Percentiles rank a stretch among this genome's conserved stretches.
Evolutionary conservation across 805 yeast genomes (phyloP).

Genomic region (Barnettozyma wickerhamii): DNA sequence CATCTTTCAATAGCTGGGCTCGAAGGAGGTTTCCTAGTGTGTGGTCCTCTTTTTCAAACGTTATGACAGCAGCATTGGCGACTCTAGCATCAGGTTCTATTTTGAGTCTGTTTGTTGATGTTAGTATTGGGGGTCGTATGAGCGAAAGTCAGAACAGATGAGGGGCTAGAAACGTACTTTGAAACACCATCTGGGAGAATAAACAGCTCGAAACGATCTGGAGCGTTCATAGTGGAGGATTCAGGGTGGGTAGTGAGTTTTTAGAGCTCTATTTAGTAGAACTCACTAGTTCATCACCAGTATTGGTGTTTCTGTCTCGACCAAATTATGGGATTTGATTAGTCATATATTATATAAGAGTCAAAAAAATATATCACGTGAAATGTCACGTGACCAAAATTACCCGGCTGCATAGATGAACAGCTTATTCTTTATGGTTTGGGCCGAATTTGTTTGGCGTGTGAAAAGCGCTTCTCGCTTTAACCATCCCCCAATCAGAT

Average conservation of each 20-base stretch:
- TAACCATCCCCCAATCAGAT: neutral
- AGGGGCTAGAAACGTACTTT: too few species aligned
- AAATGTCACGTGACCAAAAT: neutral
- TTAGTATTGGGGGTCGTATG: constrained; percentile 5
- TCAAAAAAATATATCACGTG: too few species aligned
- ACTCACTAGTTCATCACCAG: too few species aligned
- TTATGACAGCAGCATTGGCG: constrained; percentile 89
- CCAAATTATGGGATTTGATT: too few species aligned
- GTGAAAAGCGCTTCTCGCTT: constrained; percentile 4
- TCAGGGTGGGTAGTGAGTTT: neutral
- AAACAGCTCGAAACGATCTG: constrained; percentile 97
- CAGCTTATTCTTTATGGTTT: neutral
- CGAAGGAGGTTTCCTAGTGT: constrained; percentile 89
- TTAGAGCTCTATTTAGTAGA: too few species aligned
- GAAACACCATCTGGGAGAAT: constrained; percentile 97
- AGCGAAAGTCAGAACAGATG: too few species aligned
- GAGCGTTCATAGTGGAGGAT: constrained; percentile 81
- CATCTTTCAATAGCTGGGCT: constrained; percentile 81
- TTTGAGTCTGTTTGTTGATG: constrained; percentile 46
- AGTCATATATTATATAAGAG: too few species aligned
- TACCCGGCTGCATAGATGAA: neutral
- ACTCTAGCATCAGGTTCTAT: constrained; percentile 92
- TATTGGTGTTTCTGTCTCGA: too few species aligned
- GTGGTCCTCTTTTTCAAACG: constrained; percentile 96
- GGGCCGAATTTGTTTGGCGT: neutral